These are phyloP conservation scores for Hymenoscyphus infarciens DNA, from an alignment of 2,329 filamentous ascomycete genomes.

Conservation along the genomic window DNA sequence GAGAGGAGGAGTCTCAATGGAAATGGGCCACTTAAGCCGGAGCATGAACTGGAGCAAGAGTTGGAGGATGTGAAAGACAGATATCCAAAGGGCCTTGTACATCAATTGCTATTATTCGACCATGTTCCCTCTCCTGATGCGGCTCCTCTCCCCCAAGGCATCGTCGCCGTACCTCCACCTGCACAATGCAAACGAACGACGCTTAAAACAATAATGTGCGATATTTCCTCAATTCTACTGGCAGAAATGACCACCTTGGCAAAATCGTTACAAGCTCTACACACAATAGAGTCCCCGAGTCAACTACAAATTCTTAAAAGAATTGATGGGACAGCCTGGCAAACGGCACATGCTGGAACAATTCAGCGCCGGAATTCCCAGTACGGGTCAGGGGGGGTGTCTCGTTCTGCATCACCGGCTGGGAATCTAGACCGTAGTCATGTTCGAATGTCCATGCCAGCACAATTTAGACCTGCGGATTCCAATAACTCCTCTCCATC, in stretches of 20 bases:
- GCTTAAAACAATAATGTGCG: slow-evolving; percentile 76
- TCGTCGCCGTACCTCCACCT: slow-evolving; percentile 66
- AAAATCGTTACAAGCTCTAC: slow-evolving; percentile 68
- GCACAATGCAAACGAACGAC: slow-evolving; percentile 72
- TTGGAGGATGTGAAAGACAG: slow-evolving; percentile 67
- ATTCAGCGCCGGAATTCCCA: slow-evolving; percentile 54
- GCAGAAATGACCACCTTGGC: slow-evolving; percentile 73
- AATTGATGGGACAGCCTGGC: slow-evolving; percentile 43
- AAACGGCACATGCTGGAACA: slow-evolving; percentile 41
- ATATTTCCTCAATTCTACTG: slow-evolving; percentile 69
- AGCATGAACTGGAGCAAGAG: slow-evolving; percentile 61
- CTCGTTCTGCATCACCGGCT: slow-evolving; percentile 53
- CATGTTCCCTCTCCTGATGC: slow-evolving; percentile 49
- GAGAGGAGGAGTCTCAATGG: slow-evolving; percentile 52
- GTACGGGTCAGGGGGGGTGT: slow-evolving; percentile 37
- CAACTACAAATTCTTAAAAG: slow-evolving; percentile 42
- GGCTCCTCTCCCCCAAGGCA: slow-evolving; percentile 59
- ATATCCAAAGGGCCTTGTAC: slow-evolving; percentile 72
- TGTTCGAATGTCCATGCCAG: slow-evolving; percentile 78
- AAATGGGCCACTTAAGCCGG: slow-evolving; percentile 43
- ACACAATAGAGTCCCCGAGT: slow-evolving; percentile 74
- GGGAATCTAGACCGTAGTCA: slow-evolving; percentile 55
- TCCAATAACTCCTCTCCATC: slow-evolving; percentile 29
- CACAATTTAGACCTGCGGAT: slow-evolving; percentile 40
- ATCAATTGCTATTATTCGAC: slow-evolving; percentile 79